phyloP scores from a whole-genome alignment of 2,329 filamentous ascomycete genomes.

The Xylaria sp. region DNA sequence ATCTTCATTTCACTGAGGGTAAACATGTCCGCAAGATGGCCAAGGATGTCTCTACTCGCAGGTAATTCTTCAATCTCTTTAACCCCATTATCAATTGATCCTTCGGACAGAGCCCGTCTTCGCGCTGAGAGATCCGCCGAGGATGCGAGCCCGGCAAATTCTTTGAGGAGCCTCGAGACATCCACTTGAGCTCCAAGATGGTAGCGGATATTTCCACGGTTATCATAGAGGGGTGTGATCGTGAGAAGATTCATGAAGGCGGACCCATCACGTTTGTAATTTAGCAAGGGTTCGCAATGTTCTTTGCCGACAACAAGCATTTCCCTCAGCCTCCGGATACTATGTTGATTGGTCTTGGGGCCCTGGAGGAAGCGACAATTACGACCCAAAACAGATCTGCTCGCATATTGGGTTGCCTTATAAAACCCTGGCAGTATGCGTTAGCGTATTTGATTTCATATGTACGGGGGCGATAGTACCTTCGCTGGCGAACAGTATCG shows the following conservation, averaged over 20 bases:
- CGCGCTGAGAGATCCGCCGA: slow-evolving; percentile 61
- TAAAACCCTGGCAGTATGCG: slow-evolving; percentile 69
- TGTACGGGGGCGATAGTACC: slow-evolving; percentile 55
- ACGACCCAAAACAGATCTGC: slow-evolving; percentile 77
- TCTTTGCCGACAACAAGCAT: slow-evolving; percentile 73
- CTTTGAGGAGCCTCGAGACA: slow-evolving; percentile 74
- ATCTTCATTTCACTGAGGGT: slow-evolving; percentile 74
- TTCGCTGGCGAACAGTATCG: slow-evolving; percentile 81
- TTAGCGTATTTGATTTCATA: slow-evolving; percentile 27
- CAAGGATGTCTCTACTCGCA: slow-evolving; percentile 59
- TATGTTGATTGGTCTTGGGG: slow-evolving; percentile 73
- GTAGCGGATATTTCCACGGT: slow-evolving; percentile 73
- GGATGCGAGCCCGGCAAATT: slow-evolving; percentile 73
- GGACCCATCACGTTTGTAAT: slow-evolving; percentile 81
- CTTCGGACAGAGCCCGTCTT: slow-evolving; percentile 21
- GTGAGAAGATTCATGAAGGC: slow-evolving; percentile 83
- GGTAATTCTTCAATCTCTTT: slow-evolving; percentile 25
- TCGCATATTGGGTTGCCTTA: slow-evolving; percentile 78
- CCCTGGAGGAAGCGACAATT: slow-evolving; percentile 85
- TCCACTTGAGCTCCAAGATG: slow-evolving; percentile 79
- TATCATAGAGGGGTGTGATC: slow-evolving; percentile 77
- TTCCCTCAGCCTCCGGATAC: slow-evolving; percentile 70
- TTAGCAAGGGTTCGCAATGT: slow-evolving; percentile 78
- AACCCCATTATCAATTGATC: background rate
- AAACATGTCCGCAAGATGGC: slow-evolving; percentile 75